A percentile compares a stretch with the other conserved stretches of the same genome.
Evolutionary conservation across 1,284 basidiomycete genomes (phyloP).

Genomic region (Schizophyllum commune): DNA sequence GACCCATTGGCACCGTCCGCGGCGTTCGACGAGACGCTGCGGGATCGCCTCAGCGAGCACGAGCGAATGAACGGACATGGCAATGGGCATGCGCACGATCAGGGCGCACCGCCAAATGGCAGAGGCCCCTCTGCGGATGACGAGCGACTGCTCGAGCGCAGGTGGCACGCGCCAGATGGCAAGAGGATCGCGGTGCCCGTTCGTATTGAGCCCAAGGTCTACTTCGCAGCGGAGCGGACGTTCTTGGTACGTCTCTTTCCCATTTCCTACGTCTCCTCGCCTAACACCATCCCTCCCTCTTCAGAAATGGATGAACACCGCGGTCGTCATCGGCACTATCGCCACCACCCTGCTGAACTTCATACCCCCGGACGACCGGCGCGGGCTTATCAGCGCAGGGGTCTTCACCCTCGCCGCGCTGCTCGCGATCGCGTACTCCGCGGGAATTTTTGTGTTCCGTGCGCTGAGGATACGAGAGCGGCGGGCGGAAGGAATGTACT

Average conservation of each 20-base stretch:
- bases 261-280: slow-evolving; percentile 9
- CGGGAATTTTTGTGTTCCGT: slow-evolving; percentile 83
- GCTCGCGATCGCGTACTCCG: slow-evolving; percentile 85
- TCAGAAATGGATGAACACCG: slow-evolving; percentile 92
- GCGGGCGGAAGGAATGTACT: slow-evolving; percentile 77
- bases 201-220: slow-evolving; percentile 95
- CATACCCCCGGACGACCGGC: slow-evolving; percentile 63
- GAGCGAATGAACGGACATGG: slow-evolving; percentile 21
- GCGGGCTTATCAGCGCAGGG: slow-evolving; percentile 77
- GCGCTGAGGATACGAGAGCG: slow-evolving; percentile 69
- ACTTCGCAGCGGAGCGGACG: slow-evolving; percentile 95
- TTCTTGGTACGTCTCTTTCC: slow-evolving; percentile 55
- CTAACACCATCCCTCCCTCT: slow-evolving; percentile 6
- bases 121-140: slow-evolving; percentile 18
- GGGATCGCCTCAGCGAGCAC: slow-evolving; percentile 42
- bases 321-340: slow-evolving; percentile 83
- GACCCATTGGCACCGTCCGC: slow-evolving; percentile 79
- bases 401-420: slow-evolving; percentile 89
- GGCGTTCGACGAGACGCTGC: slow-evolving; percentile 75
- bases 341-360: slow-evolving; percentile 92
- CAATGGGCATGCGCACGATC: slow-evolving; percentile 2
- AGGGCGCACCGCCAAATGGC: slow-evolving; percentile 21
- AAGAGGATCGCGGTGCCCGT: slow-evolving; percentile 92
- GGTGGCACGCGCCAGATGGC: slow-evolving; percentile 78
- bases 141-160: slow-evolving; percentile 58